These are phyloP conservation scores for Perilla frutescens DNA, from an alignment of 257 asterid genomes.

Conservation along the genomic window DNA sequence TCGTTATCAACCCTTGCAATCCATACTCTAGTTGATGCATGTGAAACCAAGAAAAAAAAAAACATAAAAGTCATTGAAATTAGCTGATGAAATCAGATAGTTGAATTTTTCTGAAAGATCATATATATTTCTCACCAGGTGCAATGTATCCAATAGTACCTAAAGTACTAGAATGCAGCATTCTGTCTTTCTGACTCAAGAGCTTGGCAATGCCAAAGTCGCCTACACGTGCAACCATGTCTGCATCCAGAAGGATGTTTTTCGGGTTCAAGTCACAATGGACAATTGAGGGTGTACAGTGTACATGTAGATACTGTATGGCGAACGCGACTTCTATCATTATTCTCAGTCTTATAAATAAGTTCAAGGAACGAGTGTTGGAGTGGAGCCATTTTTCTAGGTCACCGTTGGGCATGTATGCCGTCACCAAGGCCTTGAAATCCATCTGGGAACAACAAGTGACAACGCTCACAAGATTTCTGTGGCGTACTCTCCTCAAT, in stretches of 20 bases:
- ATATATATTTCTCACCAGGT: not conserved
- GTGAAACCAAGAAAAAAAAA: no score
- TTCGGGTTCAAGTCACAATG: conserved; percentile 14
- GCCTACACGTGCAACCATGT: conserved; percentile 1
- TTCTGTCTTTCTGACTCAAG: not conserved
- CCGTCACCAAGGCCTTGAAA: conserved; percentile 21
- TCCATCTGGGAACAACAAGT: not conserved
- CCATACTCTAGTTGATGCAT: conserved; percentile 1
- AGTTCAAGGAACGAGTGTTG: not conserved
- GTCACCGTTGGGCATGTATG: not conserved
- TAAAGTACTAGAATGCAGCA: not conserved
- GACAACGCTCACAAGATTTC: not conserved
- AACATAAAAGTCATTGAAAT: no score
- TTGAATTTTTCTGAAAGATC: no score
- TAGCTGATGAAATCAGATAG: no score
- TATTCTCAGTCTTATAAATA: conserved; percentile 4
- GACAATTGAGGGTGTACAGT: not conserved
- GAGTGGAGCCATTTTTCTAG: conserved; percentile 15
- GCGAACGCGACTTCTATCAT: not conserved
- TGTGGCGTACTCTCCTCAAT: not conserved
- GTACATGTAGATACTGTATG: not conserved
- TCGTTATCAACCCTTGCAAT: not conserved
- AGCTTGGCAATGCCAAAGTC: conserved; percentile 15
- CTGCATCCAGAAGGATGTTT: conserved; percentile 2
- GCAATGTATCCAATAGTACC: conserved; percentile 4